Base-by-base conservation (phyloP, 768 basidiomycete genomes). In the Gloeophyllum trabeum region DNA sequence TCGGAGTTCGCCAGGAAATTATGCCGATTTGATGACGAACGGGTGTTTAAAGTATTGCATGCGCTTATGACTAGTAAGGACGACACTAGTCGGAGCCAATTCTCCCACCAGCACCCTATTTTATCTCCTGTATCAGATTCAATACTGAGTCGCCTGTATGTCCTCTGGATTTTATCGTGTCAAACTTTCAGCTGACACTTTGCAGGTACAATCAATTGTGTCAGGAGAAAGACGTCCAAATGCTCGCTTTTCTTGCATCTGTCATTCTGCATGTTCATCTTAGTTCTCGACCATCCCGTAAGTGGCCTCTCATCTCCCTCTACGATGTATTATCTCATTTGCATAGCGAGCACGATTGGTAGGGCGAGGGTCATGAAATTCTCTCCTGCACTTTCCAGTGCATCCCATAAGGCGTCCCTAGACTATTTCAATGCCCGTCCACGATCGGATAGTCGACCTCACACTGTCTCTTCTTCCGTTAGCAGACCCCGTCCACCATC, bases 181-280 rank as follows among this genome's bases (percentile, higher is more conserved):
- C n/a, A n/a, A n/a, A 32, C 28, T 37, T 7, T 10, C 20, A 12
- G 13, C 20, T 37, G 20, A 7, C 36, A 10, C 20, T 7, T 21
- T 37, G 13, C 10, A 37, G 36, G 20, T 37, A 37, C 66, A 16
- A 10, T 10, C 10, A 32, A 16, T 16, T 32, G 28, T 10, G 28
- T 32, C 16, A 47, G 5, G 65, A 62, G 24, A 85, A 75, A 51
- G 85, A 91, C 51, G 56, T 89, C 1, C 86, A 90, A 51, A 79
- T 87, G 78, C 65, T 91, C 13, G 85, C 83, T 0, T 87, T 91
- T 75, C 46, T 87, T 3, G 67, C 84, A 0, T 63, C 75, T 38
- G 57, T 87, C n/a, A 60, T 89, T 2, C 64, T 89, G 2, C 79
- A 80, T 52, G 69, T n/a, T n/a, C n/a, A n/a, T n/a, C n/a, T n/a